Evolutionary conservation across 805 yeast species (phyloP).

Genomic region (Myxozyma neglecta): DNA sequence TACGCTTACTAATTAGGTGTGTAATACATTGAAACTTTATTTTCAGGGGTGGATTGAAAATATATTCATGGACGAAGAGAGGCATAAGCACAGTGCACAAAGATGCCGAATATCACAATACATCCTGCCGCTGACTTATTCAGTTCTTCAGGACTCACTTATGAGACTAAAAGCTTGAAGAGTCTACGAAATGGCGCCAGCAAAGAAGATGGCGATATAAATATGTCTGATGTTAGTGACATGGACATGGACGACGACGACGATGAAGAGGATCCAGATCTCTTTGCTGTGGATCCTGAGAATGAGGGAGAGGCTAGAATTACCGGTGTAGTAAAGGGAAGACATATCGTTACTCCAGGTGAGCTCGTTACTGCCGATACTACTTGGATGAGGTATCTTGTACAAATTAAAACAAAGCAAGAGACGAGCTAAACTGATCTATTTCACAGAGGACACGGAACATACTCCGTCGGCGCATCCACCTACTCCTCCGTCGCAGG

Average conservation of each 20-base stretch:
- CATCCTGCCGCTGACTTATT: slow-evolving; percentile 19
- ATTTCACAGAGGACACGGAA: slow-evolving; percentile 14
- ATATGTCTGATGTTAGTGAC: not conserved
- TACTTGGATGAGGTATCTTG: slow-evolving; percentile 71
- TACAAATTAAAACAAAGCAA: not conserved
- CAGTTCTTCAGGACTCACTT: slow-evolving; percentile 16
- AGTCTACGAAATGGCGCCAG: not conserved
- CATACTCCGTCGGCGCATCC: slow-evolving; percentile 4
- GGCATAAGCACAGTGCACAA: not conserved
- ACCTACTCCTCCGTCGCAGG: slow-evolving; percentile 75
- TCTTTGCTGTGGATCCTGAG: slow-evolving; percentile 19
- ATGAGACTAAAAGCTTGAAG: not conserved
- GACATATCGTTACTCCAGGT: slow-evolving; percentile 82
- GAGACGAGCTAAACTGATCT: not conserved
- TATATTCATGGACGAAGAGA: not conserved
- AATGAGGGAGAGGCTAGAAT: slow-evolving; percentile 12
- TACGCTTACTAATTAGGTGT: not conserved
- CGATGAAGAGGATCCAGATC: slow-evolving; percentile 39
- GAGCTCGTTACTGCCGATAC: slow-evolving; percentile 95
- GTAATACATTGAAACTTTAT: not conserved
- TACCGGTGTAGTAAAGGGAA: slow-evolving; percentile 23
- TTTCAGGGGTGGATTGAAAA: slow-evolving; percentile 5
- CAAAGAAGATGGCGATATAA: not conserved
- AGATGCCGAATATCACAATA: slow-evolving; percentile 22
- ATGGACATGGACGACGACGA: slow-evolving; percentile 10